Conservation (phyloP, 1,139 yeast species). For the Blastobotrys elegans region DNA sequence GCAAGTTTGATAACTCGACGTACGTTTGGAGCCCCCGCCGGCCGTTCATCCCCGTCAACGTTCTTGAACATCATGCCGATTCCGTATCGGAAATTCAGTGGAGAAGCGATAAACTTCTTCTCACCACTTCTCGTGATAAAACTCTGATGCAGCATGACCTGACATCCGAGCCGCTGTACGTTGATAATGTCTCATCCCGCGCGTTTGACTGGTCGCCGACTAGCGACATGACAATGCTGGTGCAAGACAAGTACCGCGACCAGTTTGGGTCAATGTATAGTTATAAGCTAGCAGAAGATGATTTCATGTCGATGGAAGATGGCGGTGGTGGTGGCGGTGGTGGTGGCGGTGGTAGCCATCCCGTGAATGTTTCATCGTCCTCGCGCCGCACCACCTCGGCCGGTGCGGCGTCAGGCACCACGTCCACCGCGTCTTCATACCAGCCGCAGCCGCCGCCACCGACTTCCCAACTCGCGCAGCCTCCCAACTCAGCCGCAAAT, state of each 20-base stretch:
- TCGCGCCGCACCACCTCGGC: conserved; percentile 7
- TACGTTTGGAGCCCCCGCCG: conserved; percentile 70
- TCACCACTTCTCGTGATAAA: conserved; percentile 52
- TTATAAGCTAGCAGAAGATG: conserved; percentile 9
- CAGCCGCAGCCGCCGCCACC: neutral
- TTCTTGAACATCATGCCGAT: conserved; percentile 49
- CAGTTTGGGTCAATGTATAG: conserved; percentile 14
- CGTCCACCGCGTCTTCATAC: neutral
- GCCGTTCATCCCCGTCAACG: conserved; percentile 68
- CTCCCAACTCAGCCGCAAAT: no score
- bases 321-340: neutral
- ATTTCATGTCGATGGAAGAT: conserved; percentile 3
- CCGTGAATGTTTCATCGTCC: neutral
- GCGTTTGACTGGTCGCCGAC: conserved; percentile 55
- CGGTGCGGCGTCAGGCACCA: conserved; percentile 1
- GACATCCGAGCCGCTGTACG: conserved; percentile 44
- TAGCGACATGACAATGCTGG: conserved; percentile 48
- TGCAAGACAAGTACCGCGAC: conserved; percentile 15
- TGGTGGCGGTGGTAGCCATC: neutral
- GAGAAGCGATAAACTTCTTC: conserved; percentile 47
- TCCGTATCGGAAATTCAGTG: conserved; percentile 48
- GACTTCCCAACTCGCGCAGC: neutral
- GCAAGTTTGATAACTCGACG: conserved; percentile 64
- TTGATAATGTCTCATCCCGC: conserved; percentile 49
- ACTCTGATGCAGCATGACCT: conserved; percentile 54